phyloP scores from a whole-genome alignment of 1,139 yeast species.

The Dujonia santamariae region DNA sequence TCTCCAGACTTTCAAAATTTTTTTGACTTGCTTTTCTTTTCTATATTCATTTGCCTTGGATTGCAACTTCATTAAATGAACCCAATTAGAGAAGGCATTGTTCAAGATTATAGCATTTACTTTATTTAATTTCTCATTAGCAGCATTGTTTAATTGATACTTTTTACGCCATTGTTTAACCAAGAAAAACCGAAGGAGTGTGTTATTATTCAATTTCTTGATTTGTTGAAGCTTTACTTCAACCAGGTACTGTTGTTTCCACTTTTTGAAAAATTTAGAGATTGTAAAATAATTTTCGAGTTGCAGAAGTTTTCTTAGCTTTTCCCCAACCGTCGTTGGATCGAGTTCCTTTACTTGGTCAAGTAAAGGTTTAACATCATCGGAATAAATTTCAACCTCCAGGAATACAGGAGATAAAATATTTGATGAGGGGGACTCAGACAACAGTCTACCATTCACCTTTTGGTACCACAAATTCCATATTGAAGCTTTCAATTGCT shows the following conservation, averaged over 20 bases:
- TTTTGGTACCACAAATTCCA: not conserved
- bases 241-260: not conserved
- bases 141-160: constrained; percentile 1
- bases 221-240: not conserved
- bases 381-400: no score
- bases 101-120: not conserved
- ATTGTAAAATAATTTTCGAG: constrained; percentile 1
- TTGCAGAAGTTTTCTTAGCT: not conserved
- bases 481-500: not conserved
- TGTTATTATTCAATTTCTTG: not conserved
- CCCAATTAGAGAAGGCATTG: constrained; percentile 5
- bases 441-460: constrained; percentile 1
- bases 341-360: no score
- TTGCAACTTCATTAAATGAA: not conserved
- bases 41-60: not conserved
- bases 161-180: constrained; percentile 3
- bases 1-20: constrained; percentile 16
- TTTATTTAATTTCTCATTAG: not conserved
- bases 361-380: no score
- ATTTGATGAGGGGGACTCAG: no score
- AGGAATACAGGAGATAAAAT: no score
- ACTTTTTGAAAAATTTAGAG: constrained; percentile 1
- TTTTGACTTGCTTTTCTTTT: constrained; percentile 8
- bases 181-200: constrained; percentile 1
- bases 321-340: constrained; percentile 2